A percentile compares a stretch with the other conserved stretches of the same genome.
Conservation (phyloP, 805 yeast genomes). For the Wickerhamiella sorbophila region DNA sequence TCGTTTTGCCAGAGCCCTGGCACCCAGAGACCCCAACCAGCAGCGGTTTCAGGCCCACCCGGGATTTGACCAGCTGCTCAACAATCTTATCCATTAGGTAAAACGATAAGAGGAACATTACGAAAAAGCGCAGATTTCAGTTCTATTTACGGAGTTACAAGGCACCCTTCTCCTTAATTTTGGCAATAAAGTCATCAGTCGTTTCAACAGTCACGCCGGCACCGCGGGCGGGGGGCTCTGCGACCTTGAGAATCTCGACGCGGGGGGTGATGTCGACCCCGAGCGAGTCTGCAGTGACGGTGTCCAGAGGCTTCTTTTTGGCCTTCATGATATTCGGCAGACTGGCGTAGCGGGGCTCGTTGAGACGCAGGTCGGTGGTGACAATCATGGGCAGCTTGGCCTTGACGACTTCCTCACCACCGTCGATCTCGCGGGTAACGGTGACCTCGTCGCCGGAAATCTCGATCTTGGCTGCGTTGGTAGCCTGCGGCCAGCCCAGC, state of each 20-base stretch:
- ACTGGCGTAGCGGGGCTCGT: constrained; percentile 91
- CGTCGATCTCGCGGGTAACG: constrained; percentile 88
- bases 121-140: too few species aligned
- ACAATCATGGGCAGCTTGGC: constrained; percentile 73
- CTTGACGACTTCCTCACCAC: constrained; percentile 73
- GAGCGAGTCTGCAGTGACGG: constrained; percentile 48
- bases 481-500: constrained; percentile 92
- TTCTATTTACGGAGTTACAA: background rate
- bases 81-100: background rate
- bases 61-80: background rate
- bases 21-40: constrained; percentile 25
- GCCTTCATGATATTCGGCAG: constrained; percentile 97
- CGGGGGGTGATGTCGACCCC: constrained; percentile 52
- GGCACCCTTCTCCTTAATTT: constrained; percentile 54
- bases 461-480: constrained; percentile 69
- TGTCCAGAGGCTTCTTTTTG: constrained; percentile 82
- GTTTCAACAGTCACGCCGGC: constrained; percentile 68
- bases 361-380: constrained; percentile 86
- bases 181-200: constrained; percentile 70
- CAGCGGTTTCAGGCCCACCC: background rate
- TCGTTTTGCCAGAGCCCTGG: constrained; percentile 29
- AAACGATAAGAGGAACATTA: background rate
- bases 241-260: constrained; percentile 54
- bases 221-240: constrained; percentile 71
- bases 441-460: constrained; percentile 37